Percentiles rank a stretch among this genome's conserved stretches.
Evolutionary conservation across 2,329 filamentous ascomycete genomes (phyloP).

Genomic region (Raffaelea albimanens): DNA sequence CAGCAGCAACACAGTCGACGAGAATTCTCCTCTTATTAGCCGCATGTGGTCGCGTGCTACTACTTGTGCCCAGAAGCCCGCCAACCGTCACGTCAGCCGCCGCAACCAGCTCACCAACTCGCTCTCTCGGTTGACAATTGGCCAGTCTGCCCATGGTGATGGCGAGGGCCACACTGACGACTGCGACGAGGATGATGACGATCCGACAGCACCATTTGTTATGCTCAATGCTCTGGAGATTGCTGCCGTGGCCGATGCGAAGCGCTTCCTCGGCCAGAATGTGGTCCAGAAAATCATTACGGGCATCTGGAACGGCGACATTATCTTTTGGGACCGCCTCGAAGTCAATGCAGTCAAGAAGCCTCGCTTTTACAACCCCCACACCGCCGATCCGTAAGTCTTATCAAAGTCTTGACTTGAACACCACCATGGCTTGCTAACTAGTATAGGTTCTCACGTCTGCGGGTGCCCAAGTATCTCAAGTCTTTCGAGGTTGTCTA

Average conservation of each 20-base stretch:
- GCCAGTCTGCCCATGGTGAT: slow-evolving; percentile 33
- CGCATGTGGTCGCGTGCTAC: slow-evolving; percentile 7
- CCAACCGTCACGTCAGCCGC: slow-evolving; percentile 24
- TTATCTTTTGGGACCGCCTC: slow-evolving; percentile 79
- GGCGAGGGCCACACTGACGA: slow-evolving; percentile 35
- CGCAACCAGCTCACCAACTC: slow-evolving; percentile 42
- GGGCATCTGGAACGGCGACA: slow-evolving; percentile 77
- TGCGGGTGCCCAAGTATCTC: slow-evolving; percentile 73
- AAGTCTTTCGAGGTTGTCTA: slow-evolving; percentile 79
- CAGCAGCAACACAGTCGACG: background rate
- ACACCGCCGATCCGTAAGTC: slow-evolving; percentile 52
- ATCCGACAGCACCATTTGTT: slow-evolving; percentile 63
- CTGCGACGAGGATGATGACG: slow-evolving; percentile 39
- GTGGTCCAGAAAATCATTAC: slow-evolving; percentile 76
- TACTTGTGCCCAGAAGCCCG: background rate
- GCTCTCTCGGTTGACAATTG: slow-evolving; percentile 45
- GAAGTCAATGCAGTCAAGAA: slow-evolving; percentile 64
- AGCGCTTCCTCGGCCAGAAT: slow-evolving; percentile 73
- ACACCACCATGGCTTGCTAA: background rate
- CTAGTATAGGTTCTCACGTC: slow-evolving; percentile 55
- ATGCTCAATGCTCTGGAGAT: slow-evolving; percentile 82
- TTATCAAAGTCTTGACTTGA: background rate
- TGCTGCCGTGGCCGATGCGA: slow-evolving; percentile 69
- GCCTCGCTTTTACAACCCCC: slow-evolving; percentile 64
- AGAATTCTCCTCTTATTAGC: slow-evolving; percentile 9